phyloP scores from a whole-genome alignment of 2,329 filamentous ascomycete genomes.

The Bipolaris victoriae region DNA sequence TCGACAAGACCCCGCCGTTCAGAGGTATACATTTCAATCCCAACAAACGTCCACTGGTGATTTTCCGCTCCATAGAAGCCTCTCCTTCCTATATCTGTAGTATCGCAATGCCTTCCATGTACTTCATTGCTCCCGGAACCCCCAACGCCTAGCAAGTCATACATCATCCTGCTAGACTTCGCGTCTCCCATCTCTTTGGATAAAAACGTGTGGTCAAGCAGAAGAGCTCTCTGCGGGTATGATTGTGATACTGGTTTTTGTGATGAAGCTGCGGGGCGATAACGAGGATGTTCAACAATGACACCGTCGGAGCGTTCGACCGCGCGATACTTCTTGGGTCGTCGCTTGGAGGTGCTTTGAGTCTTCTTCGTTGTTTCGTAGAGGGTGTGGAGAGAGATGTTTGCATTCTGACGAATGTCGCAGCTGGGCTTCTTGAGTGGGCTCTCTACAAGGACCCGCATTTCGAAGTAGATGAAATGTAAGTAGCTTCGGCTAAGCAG shows the following conservation, averaged over 20 bases:
- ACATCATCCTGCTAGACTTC: neutral
- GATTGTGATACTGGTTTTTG: constrained; percentile 1
- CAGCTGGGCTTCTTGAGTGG: neutral
- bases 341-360: constrained; percentile 5
- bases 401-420: neutral
- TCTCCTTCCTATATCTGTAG: neutral
- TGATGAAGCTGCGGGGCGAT: constrained; percentile 11
- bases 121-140: neutral
- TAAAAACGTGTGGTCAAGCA: neutral
- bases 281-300: constrained; percentile 25
- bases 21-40: neutral
- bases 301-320: constrained; percentile 25
- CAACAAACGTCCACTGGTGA: neutral
- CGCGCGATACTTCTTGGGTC: constrained; percentile 17
- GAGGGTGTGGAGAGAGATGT: neutral
- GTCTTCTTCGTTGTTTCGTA: constrained; percentile 7
- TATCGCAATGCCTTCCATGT: constrained; percentile 4
- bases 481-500: neutral
- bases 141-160: neutral
- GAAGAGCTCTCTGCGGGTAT: neutral
- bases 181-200: neutral
- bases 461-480: neutral
- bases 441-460: neutral
- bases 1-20: neutral
- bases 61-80: neutral